These are phyloP conservation scores for Neofusicoccum umdonicola DNA, from an alignment of 2,329 filamentous ascomycete genomes.

Conservation along the genomic window DNA sequence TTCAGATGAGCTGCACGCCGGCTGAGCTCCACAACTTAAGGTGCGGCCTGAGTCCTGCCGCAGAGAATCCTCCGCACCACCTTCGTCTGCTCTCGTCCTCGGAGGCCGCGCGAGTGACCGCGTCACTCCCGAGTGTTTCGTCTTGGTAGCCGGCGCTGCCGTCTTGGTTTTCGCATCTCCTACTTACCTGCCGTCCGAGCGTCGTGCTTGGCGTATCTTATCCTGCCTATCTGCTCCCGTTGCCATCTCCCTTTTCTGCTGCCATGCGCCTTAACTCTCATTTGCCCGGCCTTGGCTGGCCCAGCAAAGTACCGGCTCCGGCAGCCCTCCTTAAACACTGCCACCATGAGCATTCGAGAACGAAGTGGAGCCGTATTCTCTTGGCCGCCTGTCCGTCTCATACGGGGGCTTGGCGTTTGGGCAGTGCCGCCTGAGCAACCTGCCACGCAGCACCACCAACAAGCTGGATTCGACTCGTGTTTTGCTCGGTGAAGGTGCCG, in stretches of 20 bases:
- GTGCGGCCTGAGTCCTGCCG: background rate
- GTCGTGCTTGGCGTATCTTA: background rate
- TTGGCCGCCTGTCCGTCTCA: background rate
- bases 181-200: background rate
- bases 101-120: background rate
- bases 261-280: background rate
- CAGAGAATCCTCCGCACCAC: background rate
- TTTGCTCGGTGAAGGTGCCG: background rate
- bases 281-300: conserved; percentile 7
- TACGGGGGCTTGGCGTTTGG: background rate
- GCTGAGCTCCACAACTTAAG: too few relatives aligned
- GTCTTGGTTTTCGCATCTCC: background rate
- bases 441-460: background rate
- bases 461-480: background rate
- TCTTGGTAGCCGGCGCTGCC: background rate
- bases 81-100: background rate
- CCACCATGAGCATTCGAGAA: background rate
- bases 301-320: background rate
- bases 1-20: background rate
- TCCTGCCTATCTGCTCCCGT: background rate
- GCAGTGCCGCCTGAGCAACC: background rate
- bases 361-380: background rate
- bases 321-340: background rate
- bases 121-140: background rate
- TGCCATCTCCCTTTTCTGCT: background rate